Percentiles rank a stretch among this genome's conserved stretches.
Conservation (phyloP, 768 basidiomycete genomes). For the Mrakia blollopis region DNA sequence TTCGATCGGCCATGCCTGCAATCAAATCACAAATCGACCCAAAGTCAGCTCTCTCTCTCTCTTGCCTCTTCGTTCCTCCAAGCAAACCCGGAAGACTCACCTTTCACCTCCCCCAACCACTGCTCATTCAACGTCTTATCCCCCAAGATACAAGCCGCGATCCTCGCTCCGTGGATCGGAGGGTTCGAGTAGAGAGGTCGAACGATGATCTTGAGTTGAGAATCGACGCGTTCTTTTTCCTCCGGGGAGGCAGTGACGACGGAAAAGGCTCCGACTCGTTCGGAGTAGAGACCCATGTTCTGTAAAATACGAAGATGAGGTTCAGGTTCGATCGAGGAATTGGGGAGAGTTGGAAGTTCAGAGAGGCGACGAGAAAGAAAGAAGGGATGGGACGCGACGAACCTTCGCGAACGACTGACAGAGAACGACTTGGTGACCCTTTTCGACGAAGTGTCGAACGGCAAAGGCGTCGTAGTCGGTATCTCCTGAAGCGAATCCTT, state of each 20-base stretch:
- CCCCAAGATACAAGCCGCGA: constrained; percentile 77
- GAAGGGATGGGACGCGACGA: constrained; percentile 5
- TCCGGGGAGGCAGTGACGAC: constrained; percentile 49
- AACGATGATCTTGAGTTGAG: constrained; percentile 90
- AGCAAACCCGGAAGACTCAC: neutral
- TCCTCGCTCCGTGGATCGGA: constrained; percentile 79
- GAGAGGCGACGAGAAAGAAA: neutral
- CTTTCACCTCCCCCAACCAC: constrained; percentile 86
- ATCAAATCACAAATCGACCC: too few species aligned
- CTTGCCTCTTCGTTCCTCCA: too few species aligned
- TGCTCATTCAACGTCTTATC: constrained; percentile 68
- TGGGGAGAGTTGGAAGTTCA: too few species aligned
- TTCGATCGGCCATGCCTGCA: constrained; percentile 81
- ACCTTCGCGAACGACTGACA: constrained; percentile 92
- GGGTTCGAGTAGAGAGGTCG: constrained; percentile 99
- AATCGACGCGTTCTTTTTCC: constrained; percentile 74
- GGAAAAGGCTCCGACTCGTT: constrained; percentile 96
- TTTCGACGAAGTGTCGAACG: constrained; percentile 82
- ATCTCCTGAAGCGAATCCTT: constrained; percentile 94
- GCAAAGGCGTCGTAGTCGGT: constrained; percentile 89
- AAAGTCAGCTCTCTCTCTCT: neutral
- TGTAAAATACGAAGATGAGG: constrained; percentile 27
- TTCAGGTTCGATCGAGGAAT: neutral
- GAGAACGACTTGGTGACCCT: constrained; percentile 85
- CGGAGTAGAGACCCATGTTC: constrained; percentile 98